Evolutionary conservation across 371 early-diverging fungal genomes (phyloP).

Genomic region (Umbelopsis sp.): DNA sequence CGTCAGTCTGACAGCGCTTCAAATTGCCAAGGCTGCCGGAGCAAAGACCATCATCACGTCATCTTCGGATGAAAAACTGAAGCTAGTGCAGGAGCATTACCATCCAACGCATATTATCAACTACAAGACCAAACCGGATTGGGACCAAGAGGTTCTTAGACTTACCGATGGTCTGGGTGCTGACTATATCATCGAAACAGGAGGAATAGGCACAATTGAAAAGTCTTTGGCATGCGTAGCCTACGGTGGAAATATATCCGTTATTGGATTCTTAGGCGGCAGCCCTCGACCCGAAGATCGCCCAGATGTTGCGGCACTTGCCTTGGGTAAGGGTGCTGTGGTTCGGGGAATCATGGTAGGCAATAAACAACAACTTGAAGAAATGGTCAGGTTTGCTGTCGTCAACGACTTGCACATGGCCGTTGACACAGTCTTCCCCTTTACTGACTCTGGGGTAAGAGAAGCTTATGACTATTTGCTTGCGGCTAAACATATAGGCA

Average conservation of each 20-base stretch:
- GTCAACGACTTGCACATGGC: slow-evolving; percentile 26
- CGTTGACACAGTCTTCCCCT: slow-evolving; percentile 26
- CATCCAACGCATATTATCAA: slow-evolving; percentile 27
- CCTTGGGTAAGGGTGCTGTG: slow-evolving; percentile 2
- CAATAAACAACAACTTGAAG: slow-evolving; percentile 22
- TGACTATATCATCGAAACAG: slow-evolving; percentile 26
- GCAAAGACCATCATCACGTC: slow-evolving; percentile 29
- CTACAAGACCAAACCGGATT: slow-evolving; percentile 26
- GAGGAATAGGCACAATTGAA: slow-evolving; percentile 25
- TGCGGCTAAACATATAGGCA: slow-evolving; percentile 25
- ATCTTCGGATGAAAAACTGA: slow-evolving; percentile 28
- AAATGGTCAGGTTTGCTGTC: slow-evolving; percentile 22
- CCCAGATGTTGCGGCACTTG: slow-evolving; percentile 19
- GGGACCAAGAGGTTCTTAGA: slow-evolving; percentile 27
- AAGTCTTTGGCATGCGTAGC: slow-evolving; percentile 19
- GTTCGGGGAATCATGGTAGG: slow-evolving; percentile 27
- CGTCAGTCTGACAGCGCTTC: slow-evolving; percentile 23
- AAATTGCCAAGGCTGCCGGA: slow-evolving; percentile 29
- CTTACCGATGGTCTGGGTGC: slow-evolving; percentile 22
- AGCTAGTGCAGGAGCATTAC: slow-evolving; percentile 25
- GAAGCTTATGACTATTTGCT: slow-evolving; percentile 21
- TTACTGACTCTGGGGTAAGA: slow-evolving; percentile 19
- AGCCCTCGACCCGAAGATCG: neutral
- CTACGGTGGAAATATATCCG: slow-evolving; percentile 21
- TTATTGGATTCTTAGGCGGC: slow-evolving; percentile 23